phyloP scores from a whole-genome alignment of 164 flowering plant genomes.

The Annona squamosa region DNA sequence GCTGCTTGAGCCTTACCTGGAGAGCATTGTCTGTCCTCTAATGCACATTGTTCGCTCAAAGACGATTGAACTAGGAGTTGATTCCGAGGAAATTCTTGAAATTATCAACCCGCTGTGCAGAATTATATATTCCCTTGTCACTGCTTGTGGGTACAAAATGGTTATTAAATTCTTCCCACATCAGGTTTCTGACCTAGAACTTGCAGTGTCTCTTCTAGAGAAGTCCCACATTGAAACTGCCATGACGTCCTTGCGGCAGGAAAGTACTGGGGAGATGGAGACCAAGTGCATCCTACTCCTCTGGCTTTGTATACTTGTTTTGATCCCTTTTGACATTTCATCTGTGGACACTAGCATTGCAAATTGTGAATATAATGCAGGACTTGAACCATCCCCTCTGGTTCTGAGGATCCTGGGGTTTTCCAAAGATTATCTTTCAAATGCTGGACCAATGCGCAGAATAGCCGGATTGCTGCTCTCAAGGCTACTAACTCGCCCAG shows the following conservation, averaged over 20 bases:
- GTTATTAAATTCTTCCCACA: constrained; percentile 92
- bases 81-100: constrained; percentile 52
- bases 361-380: constrained; percentile 17
- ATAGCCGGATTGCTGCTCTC: constrained; percentile 80
- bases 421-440: constrained; percentile 80
- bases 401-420: constrained; percentile 55
- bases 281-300: constrained; percentile 76
- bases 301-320: constrained; percentile 91
- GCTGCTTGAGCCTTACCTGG: constrained; percentile 83
- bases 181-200: constrained; percentile 92
- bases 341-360: constrained; percentile 81
- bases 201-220: constrained; percentile 86
- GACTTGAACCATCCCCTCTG: constrained; percentile 60
- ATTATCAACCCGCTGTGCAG: constrained; percentile 78
- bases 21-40: constrained; percentile 75
- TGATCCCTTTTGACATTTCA: constrained; percentile 94
- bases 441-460: constrained; percentile 87
- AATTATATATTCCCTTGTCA: constrained; percentile 71
- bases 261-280: constrained; percentile 98
- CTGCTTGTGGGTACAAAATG: constrained; percentile 93
- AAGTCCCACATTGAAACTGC: constrained; percentile 54
- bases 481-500: constrained; percentile 88
- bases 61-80: constrained; percentile 48
- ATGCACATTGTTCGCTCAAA: constrained; percentile 72
- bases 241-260: constrained; percentile 60